Evolutionary conservation across 768 basidiomycete genomes (phyloP), one percentile per base, ranked within the genome.

Genomic region (Hysterangium stoloniferum): DNA sequence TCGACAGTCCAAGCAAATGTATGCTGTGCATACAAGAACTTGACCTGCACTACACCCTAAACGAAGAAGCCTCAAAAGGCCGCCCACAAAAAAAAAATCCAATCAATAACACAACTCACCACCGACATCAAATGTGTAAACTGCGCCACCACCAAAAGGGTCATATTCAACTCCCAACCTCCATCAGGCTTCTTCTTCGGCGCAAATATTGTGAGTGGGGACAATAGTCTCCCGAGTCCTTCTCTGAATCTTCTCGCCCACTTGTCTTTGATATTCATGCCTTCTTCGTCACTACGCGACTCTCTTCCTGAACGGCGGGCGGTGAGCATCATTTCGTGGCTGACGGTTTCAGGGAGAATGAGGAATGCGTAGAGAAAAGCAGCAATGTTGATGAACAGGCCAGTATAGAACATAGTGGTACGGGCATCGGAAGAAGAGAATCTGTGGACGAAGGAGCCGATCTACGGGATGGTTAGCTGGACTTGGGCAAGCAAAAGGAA

Each of bases 11-110:
- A 88, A 9, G 68, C 62, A 58, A 82, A 88, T 9, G 80, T 68
- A 59, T 87, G 82, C 57, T 79, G 78, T 1, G 83, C 86, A 54
- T 88, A 91, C 31, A 89, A 66, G 57, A 87, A 88, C 64, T 89
- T 90, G 53, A 83, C 70, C 45, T 79, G 80, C 62, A 80, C 84
- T 1, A 89, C 65, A n/a, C 84, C 87, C 76, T 84, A 52, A 4
- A 22, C 20, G 12, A 41, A 36, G 7, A 1, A 37, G n/a, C n/a
- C n/a, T 47, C 17, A 48, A 31, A 11, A 31, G 24, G n/a, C 15
- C 11, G 4, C 9, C 37, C 12, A 20, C 19, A 6, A 24, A 2
- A 11, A 35, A 20, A 35, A 2, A 5, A 17, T 24, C 13, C n/a
- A 45, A 9, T 17, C n/a, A 8, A 20, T 22, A n/a, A n/a, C 0